Conservation (phyloP, 1,139 yeast genomes). For the Candida tropicalis region DNA sequence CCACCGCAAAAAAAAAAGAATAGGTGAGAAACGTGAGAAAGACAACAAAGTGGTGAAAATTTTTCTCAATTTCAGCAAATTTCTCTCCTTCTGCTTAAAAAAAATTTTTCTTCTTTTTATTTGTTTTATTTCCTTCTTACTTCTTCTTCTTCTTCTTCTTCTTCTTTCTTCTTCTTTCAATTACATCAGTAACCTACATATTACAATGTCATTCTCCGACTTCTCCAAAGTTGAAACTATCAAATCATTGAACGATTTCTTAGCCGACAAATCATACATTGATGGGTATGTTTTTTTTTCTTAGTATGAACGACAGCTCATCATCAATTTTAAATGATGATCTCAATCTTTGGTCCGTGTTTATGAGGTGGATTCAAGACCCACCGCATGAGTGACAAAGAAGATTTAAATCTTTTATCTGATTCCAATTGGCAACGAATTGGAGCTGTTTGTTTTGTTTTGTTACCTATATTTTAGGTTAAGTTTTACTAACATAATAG, state of each 20-base stretch:
- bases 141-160: background rate
- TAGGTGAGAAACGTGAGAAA: too few species aligned
- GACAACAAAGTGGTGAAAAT: too few species aligned
- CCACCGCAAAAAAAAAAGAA: too few species aligned
- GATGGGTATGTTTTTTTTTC: slow-evolving; percentile 72
- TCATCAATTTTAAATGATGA: slow-evolving; percentile 61
- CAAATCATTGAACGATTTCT: slow-evolving; percentile 81
- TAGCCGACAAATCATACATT: slow-evolving; percentile 90
- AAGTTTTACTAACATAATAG: slow-evolving; percentile 14
- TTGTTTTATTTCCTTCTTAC: background rate
- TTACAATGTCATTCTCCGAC: slow-evolving; percentile 71
- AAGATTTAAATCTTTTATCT: slow-evolving; percentile 51
- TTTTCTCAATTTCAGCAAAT: slow-evolving; percentile 1
- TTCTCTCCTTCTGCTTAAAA: background rate
- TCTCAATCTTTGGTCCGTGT: slow-evolving; percentile 88
- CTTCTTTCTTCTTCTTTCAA: background rate
- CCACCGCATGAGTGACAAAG: slow-evolving; percentile 89
- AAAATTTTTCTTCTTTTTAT: background rate
- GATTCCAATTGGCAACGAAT: slow-evolving; percentile 19
- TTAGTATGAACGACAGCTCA: background rate
- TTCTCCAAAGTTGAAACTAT: slow-evolving; percentile 82
- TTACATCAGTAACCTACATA: background rate
- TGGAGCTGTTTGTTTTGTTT: too few species aligned
- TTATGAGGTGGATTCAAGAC: slow-evolving; percentile 92
- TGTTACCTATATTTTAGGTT: too few species aligned